A percentile compares a stretch with the other conserved stretches of the same genome.
Evolutionary conservation across 225 moss, liverwort and hornwort genomes (phyloP).

Genomic region (Anthoceros angustus): DNA sequence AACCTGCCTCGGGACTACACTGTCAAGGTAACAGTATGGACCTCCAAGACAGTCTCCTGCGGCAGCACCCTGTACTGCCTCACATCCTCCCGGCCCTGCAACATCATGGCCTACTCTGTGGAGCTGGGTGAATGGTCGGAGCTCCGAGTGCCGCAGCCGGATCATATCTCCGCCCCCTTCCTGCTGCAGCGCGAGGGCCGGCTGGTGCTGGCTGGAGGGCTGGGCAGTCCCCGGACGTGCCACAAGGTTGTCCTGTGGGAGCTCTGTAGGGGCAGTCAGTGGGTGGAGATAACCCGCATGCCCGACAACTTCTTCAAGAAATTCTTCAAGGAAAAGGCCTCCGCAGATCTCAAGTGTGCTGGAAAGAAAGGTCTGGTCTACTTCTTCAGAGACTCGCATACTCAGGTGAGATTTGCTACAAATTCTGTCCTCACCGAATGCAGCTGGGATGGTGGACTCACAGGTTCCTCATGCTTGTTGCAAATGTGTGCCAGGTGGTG

Average conservation of each 20-base stretch:
- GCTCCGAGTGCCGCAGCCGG: constrained; percentile 28
- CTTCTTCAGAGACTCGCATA: constrained; percentile 44
- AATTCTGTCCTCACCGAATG: not conserved
- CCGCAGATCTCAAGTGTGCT: constrained; percentile 38
- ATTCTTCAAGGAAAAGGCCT: constrained; percentile 34
- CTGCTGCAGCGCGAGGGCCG: constrained; percentile 24
- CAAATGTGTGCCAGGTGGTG: constrained; percentile 18
- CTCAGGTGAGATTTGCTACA: constrained; percentile 15
- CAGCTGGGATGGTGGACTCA: not conserved
- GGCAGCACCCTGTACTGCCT: constrained; percentile 36
- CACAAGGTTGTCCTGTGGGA: constrained; percentile 9
- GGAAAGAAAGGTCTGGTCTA: constrained; percentile 31
- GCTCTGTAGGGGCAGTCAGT: constrained; percentile 7
- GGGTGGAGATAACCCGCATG: constrained; percentile 38
- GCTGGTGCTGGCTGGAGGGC: constrained; percentile 32
- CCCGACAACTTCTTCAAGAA: constrained; percentile 26
- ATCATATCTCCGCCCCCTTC: constrained; percentile 34
- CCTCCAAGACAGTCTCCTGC: constrained; percentile 38
- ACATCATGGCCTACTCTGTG: constrained; percentile 40
- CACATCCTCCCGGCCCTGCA: constrained; percentile 43
- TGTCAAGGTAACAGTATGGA: constrained; percentile 44
- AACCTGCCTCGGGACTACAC: constrained; percentile 29
- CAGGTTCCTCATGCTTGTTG: not conserved
- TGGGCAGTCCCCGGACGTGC: constrained; percentile 31
- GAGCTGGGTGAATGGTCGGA: constrained; percentile 30